Evolutionary conservation across 208 protist genomes (phyloP), one percentile per base, ranked within the genome.

Genomic region (Leishmania arabica): DNA sequence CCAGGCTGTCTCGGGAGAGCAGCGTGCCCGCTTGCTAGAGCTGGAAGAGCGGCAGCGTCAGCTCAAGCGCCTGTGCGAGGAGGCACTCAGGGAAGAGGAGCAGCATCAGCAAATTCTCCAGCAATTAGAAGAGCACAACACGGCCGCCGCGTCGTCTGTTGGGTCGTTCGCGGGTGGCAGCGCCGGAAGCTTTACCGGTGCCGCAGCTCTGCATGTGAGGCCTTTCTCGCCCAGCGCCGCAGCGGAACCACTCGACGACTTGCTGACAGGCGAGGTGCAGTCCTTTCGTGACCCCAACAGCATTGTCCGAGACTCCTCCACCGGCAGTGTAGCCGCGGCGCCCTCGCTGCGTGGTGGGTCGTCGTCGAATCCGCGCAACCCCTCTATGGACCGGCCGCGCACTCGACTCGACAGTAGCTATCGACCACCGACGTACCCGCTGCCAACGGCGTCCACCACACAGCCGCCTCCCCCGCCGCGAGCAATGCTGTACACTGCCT

Each of bases 201-300:
- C 31, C 51, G 75, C 80, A 21, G 77, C 47, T 24, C 75, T 68
- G 75, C 66, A 11, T 13, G 80, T 9, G 3, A 49, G 56, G 2
- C 42, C 58, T 27, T 27, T 71, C 54, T 56, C 82, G 21, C 31
- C 49, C 64, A 70, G 19, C 19, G n/a, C 53, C 34, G 42, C 6
- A 34, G 56, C 27, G 49, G 77, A 78, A 34, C 77, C 75, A 1
- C 64, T 85, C 49, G 85, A 92, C 70, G 91, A 94, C 73, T 83
- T 90, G 24, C 79, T 94, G 71, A 94, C 91, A 24, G 91, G 91
- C 8, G 91, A 94, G 77, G 91, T 94, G 69, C 89, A 92, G 71
- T 94, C 91, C 27, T 94, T 94, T 62, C 87, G 89, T 6, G 89
- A 92, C 74, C 81, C 89, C 9, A 88, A 87, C 81, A 94, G 91